Evolutionary conservation across 352 stramenopile genomes (phyloP), one percentile per base, ranked within the genome.

Genomic region (Phytophthora hibernalis): DNA sequence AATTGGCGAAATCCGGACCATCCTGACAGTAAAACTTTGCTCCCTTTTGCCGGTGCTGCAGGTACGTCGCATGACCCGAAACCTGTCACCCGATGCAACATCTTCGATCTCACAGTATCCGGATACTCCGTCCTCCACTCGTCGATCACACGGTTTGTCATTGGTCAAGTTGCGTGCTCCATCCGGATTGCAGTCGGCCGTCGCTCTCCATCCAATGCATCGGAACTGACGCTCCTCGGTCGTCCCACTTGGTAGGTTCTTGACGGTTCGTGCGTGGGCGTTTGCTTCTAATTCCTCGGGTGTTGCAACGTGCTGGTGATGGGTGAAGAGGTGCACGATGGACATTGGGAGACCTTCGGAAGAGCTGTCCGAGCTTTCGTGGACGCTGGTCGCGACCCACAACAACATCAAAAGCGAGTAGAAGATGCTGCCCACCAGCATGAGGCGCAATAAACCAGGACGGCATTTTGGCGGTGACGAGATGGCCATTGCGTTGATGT

Each of bases 11-110:
- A 55, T 88, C 75, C 16, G 70, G 55, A 7, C 77, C 77, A 18
- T 83, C 67, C 21, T 73, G 69, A 58, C 78, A 86, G 33, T 60
- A 72, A 51, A 86, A 83, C 51, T 56, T 68, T n/a, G 70, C 61
- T n/a, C 73, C 61, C 33, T 65, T 68, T 50, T 69, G 11, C 82
- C 42, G 6, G 67, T 75, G 26, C 31, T 55, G 64, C 79, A 88
- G 13, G 53, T 56, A 2, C 44, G 53, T 42, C 58, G 48, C 68
- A 86, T 77, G 10, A 80, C 61, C 16, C 61, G 70, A 50, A 77
- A 60, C 28, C 65, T 70, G 20, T 71, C 57, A n/a, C 79, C 70
- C 1, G 69, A 65, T n/a, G 54, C 35, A 15, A 65, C 54, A 44
- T 84, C 65, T 52, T 74, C 45, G 31, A 73, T 49, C 52, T 69